Base-by-base conservation (phyloP, 495 filamentous ascomycete species). In the Penicillium alfredii region DNA sequence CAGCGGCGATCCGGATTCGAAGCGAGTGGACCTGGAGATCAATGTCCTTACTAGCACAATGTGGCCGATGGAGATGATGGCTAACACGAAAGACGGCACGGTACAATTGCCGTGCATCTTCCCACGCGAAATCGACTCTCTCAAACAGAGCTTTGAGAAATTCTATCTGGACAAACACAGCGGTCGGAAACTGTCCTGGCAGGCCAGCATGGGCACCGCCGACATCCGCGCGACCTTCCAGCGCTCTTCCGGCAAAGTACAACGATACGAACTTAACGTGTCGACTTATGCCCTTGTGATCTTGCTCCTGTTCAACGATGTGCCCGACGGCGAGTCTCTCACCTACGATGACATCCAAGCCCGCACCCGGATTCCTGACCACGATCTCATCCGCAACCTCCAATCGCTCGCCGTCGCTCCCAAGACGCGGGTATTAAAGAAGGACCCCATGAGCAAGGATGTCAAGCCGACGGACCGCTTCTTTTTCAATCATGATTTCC, bases 251-350 rank as follows among this genome's bases (percentile, higher is more conserved):
- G 74, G 77, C 10, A 86, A 80, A 51, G 80, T 85, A 13, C 74
- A 82, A 24, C 79, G 82, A 6, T 86, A 94, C 50, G 92, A 99
- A 42, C 63, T 99, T 24, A 94, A 88, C 38, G 87, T 96, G 2
- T 80, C 88, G 2, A 99, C 92, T 0, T 94, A 92, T 51, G 86
- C 80, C 38, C 92, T 97, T 84, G 55, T 96, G 20, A 81, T 99
- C 11, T 64, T 99, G 17, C 46, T 92, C 31, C 76, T 94, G 0
- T 99, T 97, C 72, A 96, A 97, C 48, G 78, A 89, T 28, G 38
- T 93, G 0, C 64, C 68, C 4, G 61, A 76, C 1, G 78, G 72
- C 24, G 71, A 81, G 41, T 77, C 67, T 20, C 57, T 94, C 8
- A 84, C 78, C 0, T 92, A 82, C 33, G 83, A 92, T 45, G 89